Evolutionary conservation across 768 basidiomycete genomes (phyloP), one percentile per base, ranked within the genome.

Genomic region (Saitozyma sp.): DNA sequence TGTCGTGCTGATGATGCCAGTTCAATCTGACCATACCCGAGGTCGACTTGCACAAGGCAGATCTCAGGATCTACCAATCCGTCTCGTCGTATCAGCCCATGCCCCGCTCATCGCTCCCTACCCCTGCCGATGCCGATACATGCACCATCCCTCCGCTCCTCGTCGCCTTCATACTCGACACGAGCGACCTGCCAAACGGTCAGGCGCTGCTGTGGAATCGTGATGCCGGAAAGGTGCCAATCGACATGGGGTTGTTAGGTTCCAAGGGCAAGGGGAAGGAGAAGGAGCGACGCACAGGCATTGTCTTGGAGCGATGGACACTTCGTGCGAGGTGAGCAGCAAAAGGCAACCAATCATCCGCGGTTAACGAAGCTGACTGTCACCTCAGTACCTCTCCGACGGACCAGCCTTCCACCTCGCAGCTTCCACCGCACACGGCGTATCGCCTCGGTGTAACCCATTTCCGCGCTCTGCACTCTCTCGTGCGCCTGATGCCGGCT

Each of bases 151-250:
- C 77, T 20, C 77, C 77, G 1, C 63, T 78, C 6, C 64, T 79
- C 8, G 65, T 79, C 19, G 78, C 78, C 9, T 79, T 79, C 62
- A 77, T 75, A 3, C 68, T 79, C 9, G 78, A 79, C 58, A 71
- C 73, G 2, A 71, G 70, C 37, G 77, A 76, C 59, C 20, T 78
- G 5, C 71, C 71, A 0, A 65, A 52, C 17, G 63, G 64, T 9
- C 73, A 77, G 37, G 77, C 75, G 0, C 51, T 78, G 50, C 60
- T 76, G 39, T 76, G 71, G 69, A 69, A 69, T 50, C 51, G 64
- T n/a, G 52, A 54, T 13, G 55, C 59, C 9, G 64, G 52, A 37
- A 69, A 64, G 54, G 37, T 64, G 16, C 54, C 65, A n/a, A n/a
- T 76, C 6, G 69, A 76, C 58, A 50, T 45, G 6, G 60, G 52